Evolutionary conservation across 495 filamentous ascomycete genomes (phyloP), one percentile per base, ranked within the genome.

Genomic region (Talaromyces thailandensis): DNA sequence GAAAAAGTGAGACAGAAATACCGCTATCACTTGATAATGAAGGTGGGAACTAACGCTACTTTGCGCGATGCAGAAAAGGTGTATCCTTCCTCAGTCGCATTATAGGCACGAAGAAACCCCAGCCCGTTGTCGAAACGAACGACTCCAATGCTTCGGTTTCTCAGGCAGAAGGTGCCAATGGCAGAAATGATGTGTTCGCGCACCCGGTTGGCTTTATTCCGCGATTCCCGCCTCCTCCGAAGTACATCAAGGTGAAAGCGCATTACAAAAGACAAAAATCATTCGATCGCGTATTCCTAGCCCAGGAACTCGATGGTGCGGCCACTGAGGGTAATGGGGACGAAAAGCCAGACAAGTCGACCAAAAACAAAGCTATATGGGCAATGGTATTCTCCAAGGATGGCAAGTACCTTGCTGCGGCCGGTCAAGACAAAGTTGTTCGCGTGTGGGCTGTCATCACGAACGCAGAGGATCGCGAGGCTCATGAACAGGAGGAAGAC

Each of bases 51-150:
- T 48, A 48, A 48, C 8, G n/a, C 4, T 18, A 8, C 21, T 45
- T 9, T 5, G 43, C 18, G 43, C 43, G 43, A 48, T 48, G n/a
- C 58, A 96, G 87, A 76, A 96, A 93, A 75, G 89, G 89, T 6
- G 86, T 88, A 29, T 96, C 91, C 14, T 96, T 99, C 69, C 82
- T 99, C 51, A 96, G 92, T 75, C 87, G 92, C 45, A 89, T 98
- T 65, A 92, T 92, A 65, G 85, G 88, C 23, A 81, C 81, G 58
- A 93, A 88, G 72, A 93, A 89, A 72, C 85, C 86, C 58, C 78
- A 82, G 51, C 65, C 74, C 12, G 75, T 76, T 32, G 76, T 79
- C 31, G 77, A 79, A 45, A 67, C 70, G 32, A 76, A 83, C 48
- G 91, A 95, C 67, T 57, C 55, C 26, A 85, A 89, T 69, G 87